Percentiles rank a stretch among this genome's conserved stretches.
These are phyloP conservation scores for Pseudohyphozyma bogoriensis DNA, from an alignment of 768 basidiomycete species.

Conservation along the genomic window DNA sequence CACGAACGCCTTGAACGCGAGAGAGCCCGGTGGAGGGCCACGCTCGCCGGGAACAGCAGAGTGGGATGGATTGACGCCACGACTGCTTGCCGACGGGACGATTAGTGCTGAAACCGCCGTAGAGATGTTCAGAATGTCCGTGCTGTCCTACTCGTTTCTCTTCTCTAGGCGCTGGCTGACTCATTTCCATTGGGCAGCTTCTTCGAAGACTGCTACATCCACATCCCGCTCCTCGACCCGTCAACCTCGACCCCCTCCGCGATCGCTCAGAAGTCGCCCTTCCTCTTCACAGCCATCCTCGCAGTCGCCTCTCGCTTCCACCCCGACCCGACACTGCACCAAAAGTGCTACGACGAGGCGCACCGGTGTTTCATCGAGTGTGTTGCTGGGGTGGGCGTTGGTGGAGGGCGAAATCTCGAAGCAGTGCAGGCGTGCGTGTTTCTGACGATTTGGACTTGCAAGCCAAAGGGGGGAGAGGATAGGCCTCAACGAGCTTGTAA, in stretches of 20 bases:
- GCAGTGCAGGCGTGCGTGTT: conserved; percentile 65
- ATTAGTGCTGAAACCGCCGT: conserved; percentile 82
- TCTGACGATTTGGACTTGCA: conserved; percentile 76
- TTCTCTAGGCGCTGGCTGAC: background rate
- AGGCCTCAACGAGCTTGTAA: conserved; percentile 51
- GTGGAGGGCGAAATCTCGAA: conserved; percentile 74
- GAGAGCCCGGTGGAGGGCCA: too few relatives aligned
- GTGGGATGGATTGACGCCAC: conserved; percentile 1
- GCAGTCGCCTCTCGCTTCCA: conserved; percentile 90
- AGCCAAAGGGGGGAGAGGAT: conserved; percentile 86
- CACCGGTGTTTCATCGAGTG: conserved; percentile 71
- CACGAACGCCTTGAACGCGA: conserved; percentile 20
- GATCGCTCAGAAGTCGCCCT: conserved; percentile 90
- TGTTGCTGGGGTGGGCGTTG: too few relatives aligned
- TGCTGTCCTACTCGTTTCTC: background rate
- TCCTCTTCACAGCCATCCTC: conserved; percentile 86
- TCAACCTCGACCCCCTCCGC: conserved; percentile 86
- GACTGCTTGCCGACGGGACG: conserved; percentile 36
- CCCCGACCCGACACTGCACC: conserved; percentile 57
- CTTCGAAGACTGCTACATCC: conserved; percentile 34
- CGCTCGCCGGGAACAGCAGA: conserved; percentile 1
- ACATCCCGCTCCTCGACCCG: conserved; percentile 68
- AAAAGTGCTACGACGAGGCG: conserved; percentile 60
- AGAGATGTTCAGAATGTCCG: conserved; percentile 67
- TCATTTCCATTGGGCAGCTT: conserved; percentile 11